A percentile compares a stretch with the other conserved stretches of the same genome.
Conservation (phyloP, 495 filamentous ascomycete species). For the Hypomontagnella submonticulosa region DNA sequence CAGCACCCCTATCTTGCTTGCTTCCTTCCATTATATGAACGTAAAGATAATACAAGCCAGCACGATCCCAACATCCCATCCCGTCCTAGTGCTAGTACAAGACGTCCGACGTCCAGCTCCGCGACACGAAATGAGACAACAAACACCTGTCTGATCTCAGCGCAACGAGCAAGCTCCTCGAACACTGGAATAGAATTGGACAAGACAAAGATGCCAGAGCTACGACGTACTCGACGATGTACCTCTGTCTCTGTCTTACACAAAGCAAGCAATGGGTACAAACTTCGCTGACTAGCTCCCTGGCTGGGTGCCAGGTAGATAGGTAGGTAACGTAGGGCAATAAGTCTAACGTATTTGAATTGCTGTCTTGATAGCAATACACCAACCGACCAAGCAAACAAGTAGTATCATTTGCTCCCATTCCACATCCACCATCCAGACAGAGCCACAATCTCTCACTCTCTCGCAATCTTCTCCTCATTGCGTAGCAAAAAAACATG, state of each 20-base stretch:
- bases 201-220: slow-evolving; percentile 16
- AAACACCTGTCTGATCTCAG: background rate
- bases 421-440: too few relatives aligned
- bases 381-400: too few relatives aligned
- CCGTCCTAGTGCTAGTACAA: background rate
- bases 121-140: slow-evolving; percentile 15
- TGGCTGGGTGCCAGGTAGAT: too few relatives aligned
- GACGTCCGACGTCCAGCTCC: slow-evolving; percentile 3
- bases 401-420: too few relatives aligned
- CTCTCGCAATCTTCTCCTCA: slow-evolving; percentile 1
- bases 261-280: too few relatives aligned
- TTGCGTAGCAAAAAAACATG: slow-evolving; percentile 27
- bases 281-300: too few relatives aligned
- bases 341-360: slow-evolving; percentile 34
- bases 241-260: background rate
- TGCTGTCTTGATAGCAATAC: slow-evolving; percentile 37
- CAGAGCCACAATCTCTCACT: background rate
- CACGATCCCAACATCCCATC: slow-evolving; percentile 21
- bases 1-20: slow-evolving; percentile 1
- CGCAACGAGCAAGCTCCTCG: slow-evolving; percentile 9
- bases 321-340: slow-evolving; percentile 7
- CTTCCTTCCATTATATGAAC: too few relatives aligned
- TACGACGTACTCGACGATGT: slow-evolving; percentile 32
- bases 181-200: too few relatives aligned
- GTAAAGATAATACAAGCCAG: slow-evolving; percentile 25